Evolutionary conservation across 2,329 filamentous ascomycete genomes (phyloP).

Genomic region (Fusarium hostae): DNA sequence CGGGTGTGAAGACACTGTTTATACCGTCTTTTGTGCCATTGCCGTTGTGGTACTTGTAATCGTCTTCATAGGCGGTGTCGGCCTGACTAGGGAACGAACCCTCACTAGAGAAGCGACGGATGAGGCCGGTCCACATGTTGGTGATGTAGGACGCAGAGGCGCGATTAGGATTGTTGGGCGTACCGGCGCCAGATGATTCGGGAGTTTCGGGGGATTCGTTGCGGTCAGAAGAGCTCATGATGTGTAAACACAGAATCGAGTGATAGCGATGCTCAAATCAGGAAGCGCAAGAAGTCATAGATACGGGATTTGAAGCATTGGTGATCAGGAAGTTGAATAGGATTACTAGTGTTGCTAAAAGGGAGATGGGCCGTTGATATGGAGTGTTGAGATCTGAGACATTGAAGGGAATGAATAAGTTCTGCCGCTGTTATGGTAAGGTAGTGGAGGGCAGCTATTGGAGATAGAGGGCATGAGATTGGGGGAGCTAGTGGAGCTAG

Average conservation of each 20-base stretch:
- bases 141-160: conserved; percentile 44
- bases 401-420: conserved; percentile 9
- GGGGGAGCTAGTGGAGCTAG: conserved; percentile 32
- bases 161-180: conserved; percentile 38
- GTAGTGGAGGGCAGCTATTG: background rate
- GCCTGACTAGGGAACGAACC: conserved; percentile 48
- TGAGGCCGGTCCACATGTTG: conserved; percentile 68
- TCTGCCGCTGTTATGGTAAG: background rate
- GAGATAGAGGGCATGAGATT: conserved; percentile 5
- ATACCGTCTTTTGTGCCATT: conserved; percentile 62
- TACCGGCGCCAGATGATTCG: conserved; percentile 41
- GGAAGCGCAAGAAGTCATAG: conserved; percentile 1
- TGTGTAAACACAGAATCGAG: background rate
- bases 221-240: conserved; percentile 40
- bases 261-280: background rate
- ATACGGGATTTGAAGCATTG: conserved; percentile 8
- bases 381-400: conserved; percentile 17
- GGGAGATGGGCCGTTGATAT: conserved; percentile 3
- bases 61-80: conserved; percentile 39
- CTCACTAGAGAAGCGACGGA: conserved; percentile 72
- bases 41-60: conserved; percentile 23
- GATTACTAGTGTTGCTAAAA: background rate
- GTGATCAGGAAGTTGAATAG: background rate
- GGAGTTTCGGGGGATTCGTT: conserved; percentile 38
- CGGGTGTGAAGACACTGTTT: conserved; percentile 65